A percentile compares a stretch with the other conserved stretches of the same genome.
Conservation (phyloP, 306 rosid genomes). For the Trichosanthes truncata region DNA sequence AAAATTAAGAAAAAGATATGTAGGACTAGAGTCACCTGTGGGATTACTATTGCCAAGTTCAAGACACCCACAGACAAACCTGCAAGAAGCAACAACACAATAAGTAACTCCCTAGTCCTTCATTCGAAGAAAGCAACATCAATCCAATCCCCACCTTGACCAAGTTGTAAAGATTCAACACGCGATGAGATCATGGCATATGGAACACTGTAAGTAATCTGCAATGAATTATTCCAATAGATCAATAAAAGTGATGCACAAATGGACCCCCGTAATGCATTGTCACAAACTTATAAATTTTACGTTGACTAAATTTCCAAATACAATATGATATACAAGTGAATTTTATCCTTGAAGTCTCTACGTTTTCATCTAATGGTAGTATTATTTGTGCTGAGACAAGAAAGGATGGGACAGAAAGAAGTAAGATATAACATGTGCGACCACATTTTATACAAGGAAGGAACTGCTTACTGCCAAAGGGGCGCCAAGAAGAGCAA, state of each 20-base stretch:
- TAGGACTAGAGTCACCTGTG: constrained; percentile 47
- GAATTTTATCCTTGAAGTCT: background rate
- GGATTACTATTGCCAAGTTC: constrained; percentile 81
- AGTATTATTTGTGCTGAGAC: background rate
- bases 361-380: background rate
- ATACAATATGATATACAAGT: background rate
- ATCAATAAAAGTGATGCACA: constrained; percentile 1
- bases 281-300: background rate
- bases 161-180: constrained; percentile 83
- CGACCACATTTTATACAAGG: background rate
- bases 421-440: background rate
- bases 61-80: constrained; percentile 93
- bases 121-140: background rate
- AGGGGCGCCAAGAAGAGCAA: constrained; percentile 79
- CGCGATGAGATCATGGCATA: constrained; percentile 77
- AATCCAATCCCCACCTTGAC: constrained; percentile 51
- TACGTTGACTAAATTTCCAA: background rate
- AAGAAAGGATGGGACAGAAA: background rate
- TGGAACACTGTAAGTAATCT: constrained; percentile 90
- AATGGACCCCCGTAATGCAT: background rate
- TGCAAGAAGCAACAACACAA: constrained; percentile 31
- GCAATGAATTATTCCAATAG: constrained; percentile 27
- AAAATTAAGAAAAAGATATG: background rate
- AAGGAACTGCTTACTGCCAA: constrained; percentile 57
- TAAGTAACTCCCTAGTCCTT: constrained; percentile 12